These are phyloP conservation scores for Kluyveromyces aestuarii DNA, from an alignment of 805 yeast genomes.

Conservation along the genomic window DNA sequence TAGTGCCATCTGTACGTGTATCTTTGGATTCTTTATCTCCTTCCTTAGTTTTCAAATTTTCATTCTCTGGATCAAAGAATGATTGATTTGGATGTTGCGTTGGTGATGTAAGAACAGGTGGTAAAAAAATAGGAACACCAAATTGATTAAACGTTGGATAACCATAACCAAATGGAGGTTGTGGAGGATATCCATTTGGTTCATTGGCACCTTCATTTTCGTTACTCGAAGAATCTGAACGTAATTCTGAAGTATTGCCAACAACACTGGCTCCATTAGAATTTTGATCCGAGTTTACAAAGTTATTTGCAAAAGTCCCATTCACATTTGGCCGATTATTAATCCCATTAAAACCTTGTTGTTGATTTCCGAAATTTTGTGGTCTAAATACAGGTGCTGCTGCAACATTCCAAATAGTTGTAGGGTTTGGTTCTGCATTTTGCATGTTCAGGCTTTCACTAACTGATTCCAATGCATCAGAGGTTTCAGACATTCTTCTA, in stretches of 20 bases:
- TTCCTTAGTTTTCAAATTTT: neutral
- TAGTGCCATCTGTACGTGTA: neutral
- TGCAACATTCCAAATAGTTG: slow-evolving; percentile 23
- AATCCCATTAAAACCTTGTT: neutral
- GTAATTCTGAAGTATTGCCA: neutral
- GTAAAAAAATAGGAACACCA: slow-evolving; percentile 1
- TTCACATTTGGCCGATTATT: neutral
- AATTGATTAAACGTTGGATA: slow-evolving; percentile 1
- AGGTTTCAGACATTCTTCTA: slow-evolving; percentile 6
- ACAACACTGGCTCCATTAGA: neutral
- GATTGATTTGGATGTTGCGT: neutral
- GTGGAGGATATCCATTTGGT: neutral
- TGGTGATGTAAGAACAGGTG: slow-evolving; percentile 1
- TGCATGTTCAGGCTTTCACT: slow-evolving; percentile 8
- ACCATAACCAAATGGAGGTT: slow-evolving; percentile 2
- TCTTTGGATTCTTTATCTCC: neutral
- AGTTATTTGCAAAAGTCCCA: neutral
- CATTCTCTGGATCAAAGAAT: neutral
- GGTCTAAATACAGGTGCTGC: slow-evolving; percentile 22
- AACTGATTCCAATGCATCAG: slow-evolving; percentile 9
- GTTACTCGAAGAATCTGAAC: neutral
- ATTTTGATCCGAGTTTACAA: neutral
- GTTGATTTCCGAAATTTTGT: slow-evolving; percentile 1
- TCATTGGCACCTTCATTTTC: neutral
- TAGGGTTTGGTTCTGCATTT: slow-evolving; percentile 1